Evolutionary conservation across 1,284 basidiomycete genomes (phyloP).

Genomic region (Polyporus tsugae): DNA sequence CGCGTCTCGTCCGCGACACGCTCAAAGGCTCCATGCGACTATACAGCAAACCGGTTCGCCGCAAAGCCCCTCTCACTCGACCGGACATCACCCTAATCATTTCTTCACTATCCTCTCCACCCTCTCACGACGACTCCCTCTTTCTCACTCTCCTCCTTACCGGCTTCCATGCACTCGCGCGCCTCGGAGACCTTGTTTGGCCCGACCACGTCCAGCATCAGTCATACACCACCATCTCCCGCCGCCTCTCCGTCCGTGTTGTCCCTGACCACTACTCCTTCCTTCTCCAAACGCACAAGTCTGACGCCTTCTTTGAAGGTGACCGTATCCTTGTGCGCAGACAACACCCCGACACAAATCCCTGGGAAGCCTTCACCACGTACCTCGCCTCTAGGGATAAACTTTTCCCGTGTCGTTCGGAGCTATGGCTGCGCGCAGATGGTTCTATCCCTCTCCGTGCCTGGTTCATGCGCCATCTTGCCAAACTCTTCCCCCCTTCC

Average conservation of each 20-base stretch:
- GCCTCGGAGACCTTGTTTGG: not conserved
- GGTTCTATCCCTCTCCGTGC: too few species aligned
- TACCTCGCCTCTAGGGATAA: conserved; percentile 33
- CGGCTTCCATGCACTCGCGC: not conserved
- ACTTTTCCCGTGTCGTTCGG: conserved; percentile 25
- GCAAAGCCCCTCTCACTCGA: too few species aligned
- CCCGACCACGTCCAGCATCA: not conserved
- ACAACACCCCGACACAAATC: too few species aligned
- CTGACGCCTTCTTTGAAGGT: not conserved
- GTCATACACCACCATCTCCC: not conserved
- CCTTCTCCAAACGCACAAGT: not conserved
- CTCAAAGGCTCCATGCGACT: too few species aligned
- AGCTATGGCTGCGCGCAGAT: too few species aligned
- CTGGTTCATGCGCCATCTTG: too few species aligned
- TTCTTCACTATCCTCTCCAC: not conserved
- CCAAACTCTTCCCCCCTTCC: too few species aligned
- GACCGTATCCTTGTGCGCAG: not conserved
- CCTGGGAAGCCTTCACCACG: too few species aligned
- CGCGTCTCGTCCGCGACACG: too few species aligned
- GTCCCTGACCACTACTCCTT: not conserved
- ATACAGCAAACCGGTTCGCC: too few species aligned
- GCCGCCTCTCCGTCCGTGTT: not conserved
- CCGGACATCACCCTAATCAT: not conserved
- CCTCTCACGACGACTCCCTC: not conserved
- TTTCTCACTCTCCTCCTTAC: not conserved